These are phyloP conservation scores for Thamnidium elegans DNA, from an alignment of 192 early-diverging fungal species.

Conservation along the genomic window DNA sequence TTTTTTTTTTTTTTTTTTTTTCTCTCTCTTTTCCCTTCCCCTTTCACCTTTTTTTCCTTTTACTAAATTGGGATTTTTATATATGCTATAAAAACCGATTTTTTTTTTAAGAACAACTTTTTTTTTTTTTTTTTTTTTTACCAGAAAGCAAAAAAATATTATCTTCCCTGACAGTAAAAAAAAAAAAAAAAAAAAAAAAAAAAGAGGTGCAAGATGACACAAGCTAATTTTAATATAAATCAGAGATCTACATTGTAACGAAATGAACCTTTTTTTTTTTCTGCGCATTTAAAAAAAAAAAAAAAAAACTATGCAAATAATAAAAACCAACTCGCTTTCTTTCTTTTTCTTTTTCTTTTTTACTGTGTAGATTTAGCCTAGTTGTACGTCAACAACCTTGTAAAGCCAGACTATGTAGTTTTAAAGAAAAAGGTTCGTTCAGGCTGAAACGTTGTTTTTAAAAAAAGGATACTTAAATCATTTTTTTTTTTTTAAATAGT, in stretches of 20 bases:
- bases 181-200: neutral
- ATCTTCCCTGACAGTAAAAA: neutral
- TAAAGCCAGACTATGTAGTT: slow-evolving; percentile 90
- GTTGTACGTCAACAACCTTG: slow-evolving; percentile 84
- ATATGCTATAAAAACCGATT: neutral
- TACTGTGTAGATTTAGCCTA: slow-evolving; percentile 45
- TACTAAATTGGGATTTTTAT: neutral
- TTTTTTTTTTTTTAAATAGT: slow-evolving; percentile 50
- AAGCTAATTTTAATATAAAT: neutral
- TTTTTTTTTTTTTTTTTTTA: too few species aligned
- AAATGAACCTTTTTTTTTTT: neutral
- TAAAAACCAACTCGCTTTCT: too few species aligned
- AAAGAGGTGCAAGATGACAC: neutral
- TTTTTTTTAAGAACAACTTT: too few species aligned
- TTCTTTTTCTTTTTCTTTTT: neutral
- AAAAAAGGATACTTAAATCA: neutral
- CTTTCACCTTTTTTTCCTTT: neutral
- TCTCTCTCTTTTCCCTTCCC: slow-evolving; percentile 2
- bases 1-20: slow-evolving; percentile 5
- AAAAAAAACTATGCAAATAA: neutral
- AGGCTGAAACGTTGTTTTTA: neutral
- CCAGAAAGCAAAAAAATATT: neutral
- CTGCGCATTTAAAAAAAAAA: neutral
- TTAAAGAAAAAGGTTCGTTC: slow-evolving; percentile 83
- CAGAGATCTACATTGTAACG: too few species aligned